These are phyloP conservation scores for Ganoderma sp. DNA, from an alignment of 1,284 basidiomycete genomes.

Conservation along the genomic window DNA sequence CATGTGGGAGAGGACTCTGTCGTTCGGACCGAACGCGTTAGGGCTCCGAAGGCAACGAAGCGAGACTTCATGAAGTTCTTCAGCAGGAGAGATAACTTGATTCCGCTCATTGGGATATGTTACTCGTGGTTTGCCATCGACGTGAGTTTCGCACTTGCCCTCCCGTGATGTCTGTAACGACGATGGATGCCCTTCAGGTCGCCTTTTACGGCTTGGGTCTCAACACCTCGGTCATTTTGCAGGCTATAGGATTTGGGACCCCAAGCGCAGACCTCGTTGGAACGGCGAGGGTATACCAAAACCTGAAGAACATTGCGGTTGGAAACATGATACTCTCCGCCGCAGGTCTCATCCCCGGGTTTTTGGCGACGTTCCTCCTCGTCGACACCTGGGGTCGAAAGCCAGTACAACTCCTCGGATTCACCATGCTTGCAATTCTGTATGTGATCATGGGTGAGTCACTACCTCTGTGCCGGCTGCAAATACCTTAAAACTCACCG, in stretches of 20 bases:
- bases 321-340: conserved; percentile 75
- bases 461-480: background rate
- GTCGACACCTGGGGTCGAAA: conserved; percentile 78
- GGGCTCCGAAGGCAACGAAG: conserved; percentile 68
- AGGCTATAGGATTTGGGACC: conserved; percentile 62
- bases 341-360: conserved; percentile 77
- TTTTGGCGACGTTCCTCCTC: conserved; percentile 71
- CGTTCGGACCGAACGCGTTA: conserved; percentile 53
- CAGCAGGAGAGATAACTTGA: conserved; percentile 65
- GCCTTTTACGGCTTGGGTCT: conserved; percentile 87
- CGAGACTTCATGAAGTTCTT: conserved; percentile 72
- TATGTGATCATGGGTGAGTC: conserved; percentile 64
- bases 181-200: conserved; percentile 52
- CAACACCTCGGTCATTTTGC: conserved; percentile 73
- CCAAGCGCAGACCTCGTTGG: conserved; percentile 43
- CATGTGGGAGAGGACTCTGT: conserved; percentile 62
- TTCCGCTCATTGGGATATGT: conserved; percentile 65
- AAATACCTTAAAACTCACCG: background rate
- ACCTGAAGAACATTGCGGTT: conserved; percentile 58
- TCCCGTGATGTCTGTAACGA: conserved; percentile 4
- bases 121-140: conserved; percentile 84
- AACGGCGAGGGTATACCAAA: conserved; percentile 51
- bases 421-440: conserved; percentile 70
- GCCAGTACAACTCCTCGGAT: conserved; percentile 82
- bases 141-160: conserved; percentile 43